A percentile compares a stretch with the other conserved stretches of the same genome.
These are phyloP conservation scores for Cytospora leucostoma DNA, from an alignment of 2,329 filamentous ascomycete genomes.

Conservation along the genomic window DNA sequence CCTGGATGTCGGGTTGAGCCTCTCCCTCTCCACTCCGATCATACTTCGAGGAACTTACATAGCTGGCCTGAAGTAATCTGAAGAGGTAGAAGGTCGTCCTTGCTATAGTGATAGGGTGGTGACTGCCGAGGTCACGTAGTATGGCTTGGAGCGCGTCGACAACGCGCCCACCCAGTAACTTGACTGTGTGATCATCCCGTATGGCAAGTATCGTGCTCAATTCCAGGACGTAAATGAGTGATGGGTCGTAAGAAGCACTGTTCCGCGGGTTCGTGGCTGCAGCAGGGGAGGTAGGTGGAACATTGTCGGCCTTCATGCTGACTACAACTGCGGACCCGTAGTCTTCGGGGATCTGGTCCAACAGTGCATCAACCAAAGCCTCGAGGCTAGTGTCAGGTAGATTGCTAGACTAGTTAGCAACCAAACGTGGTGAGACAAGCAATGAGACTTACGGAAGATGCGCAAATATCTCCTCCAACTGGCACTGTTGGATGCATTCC, in stretches of 20 bases:
- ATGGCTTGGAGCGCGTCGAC: constrained; percentile 79
- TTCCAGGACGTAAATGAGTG: constrained; percentile 87
- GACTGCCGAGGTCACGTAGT: constrained; percentile 74
- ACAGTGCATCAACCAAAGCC: constrained; percentile 67
- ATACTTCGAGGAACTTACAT: constrained; percentile 58
- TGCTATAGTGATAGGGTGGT: constrained; percentile 82
- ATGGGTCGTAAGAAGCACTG: constrained; percentile 76
- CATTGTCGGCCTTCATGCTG: constrained; percentile 82
- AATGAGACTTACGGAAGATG: constrained; percentile 70
- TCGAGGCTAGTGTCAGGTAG: constrained; percentile 42
- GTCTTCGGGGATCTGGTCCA: constrained; percentile 86
- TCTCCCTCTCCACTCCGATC: constrained; percentile 30
- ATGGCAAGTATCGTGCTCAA: constrained; percentile 81
- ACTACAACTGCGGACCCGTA: constrained; percentile 75
- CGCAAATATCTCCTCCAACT: constrained; percentile 76
- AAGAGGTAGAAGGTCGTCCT: constrained; percentile 86
- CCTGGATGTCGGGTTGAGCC: constrained; percentile 48
- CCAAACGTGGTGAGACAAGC: not conserved
- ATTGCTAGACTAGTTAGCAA: constrained; percentile 35
- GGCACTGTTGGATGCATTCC: constrained; percentile 89
- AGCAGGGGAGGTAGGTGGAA: constrained; percentile 57
- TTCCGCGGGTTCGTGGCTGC: constrained; percentile 60
- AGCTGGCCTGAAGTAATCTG: constrained; percentile 77
- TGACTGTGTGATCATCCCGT: constrained; percentile 71
- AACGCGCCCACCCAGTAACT: constrained; percentile 74